Conservation (phyloP, 192 early-diverging fungal genomes). For the Backusella tuberculispora region DNA sequence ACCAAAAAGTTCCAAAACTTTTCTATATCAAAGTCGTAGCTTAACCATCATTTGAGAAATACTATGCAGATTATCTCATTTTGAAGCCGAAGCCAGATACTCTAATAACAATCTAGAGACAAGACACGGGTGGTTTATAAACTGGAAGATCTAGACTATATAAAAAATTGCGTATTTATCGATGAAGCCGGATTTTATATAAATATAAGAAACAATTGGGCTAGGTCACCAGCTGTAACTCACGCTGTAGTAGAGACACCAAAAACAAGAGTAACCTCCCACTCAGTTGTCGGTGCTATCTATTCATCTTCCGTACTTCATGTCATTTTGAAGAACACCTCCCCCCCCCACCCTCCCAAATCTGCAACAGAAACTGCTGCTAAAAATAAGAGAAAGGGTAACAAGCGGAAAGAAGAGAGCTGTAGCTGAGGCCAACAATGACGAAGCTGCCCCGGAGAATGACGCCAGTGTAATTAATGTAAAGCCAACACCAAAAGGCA, state of each 20-base stretch:
- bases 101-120: background rate
- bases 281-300: background rate
- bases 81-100: background rate
- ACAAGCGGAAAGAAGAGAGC: too few relatives aligned
- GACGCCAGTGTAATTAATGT: background rate
- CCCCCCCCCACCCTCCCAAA: too few relatives aligned
- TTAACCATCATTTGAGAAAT: background rate
- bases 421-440: background rate
- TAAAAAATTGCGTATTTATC: background rate
- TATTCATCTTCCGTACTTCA: background rate
- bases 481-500: background rate
- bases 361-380: background rate
- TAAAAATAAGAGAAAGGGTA: background rate
- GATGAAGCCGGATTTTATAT: slow-evolving; percentile 7
- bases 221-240: background rate
- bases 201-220: background rate
- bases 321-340: background rate
- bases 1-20: background rate
- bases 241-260: background rate
- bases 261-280: background rate
- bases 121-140: background rate
- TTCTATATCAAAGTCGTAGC: background rate
- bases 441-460: background rate
- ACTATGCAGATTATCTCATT: background rate
- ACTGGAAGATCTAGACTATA: slow-evolving; percentile 9